Evolutionary conservation across 805 yeast genomes (phyloP).

Genomic region (Kazachstania viticola): DNA sequence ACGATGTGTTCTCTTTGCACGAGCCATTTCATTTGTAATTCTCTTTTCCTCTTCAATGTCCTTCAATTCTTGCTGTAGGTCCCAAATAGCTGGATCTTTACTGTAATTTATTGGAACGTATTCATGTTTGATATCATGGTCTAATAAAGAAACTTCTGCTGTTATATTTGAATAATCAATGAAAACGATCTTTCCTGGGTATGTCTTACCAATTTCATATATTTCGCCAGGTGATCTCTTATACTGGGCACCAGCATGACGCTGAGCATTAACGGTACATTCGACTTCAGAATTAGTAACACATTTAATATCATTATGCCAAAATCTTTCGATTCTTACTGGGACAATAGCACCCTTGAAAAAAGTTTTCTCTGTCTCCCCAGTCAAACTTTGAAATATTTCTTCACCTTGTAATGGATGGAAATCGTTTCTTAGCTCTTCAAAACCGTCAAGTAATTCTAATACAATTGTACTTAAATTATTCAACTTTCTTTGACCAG

Average conservation of each 20-base stretch:
- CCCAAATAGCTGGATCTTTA: slow-evolving; percentile 66
- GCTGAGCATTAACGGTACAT: slow-evolving; percentile 41
- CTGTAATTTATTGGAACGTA: slow-evolving; percentile 28
- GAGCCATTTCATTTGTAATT: slow-evolving; percentile 45
- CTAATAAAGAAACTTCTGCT: slow-evolving; percentile 62
- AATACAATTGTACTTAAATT: slow-evolving; percentile 27
- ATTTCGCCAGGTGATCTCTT: slow-evolving; percentile 36
- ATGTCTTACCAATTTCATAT: slow-evolving; percentile 61
- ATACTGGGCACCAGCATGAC: slow-evolving; percentile 33
- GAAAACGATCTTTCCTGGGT: slow-evolving; percentile 65
- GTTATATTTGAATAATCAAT: slow-evolving; percentile 66
- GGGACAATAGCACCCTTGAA: slow-evolving; percentile 63
- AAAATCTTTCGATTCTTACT: slow-evolving; percentile 48
- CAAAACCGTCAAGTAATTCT: slow-evolving; percentile 80
- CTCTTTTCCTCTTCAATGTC: slow-evolving; percentile 47
- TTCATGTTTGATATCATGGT: slow-evolving; percentile 48
- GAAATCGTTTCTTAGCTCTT: slow-evolving; percentile 70
- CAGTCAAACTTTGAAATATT: slow-evolving; percentile 80
- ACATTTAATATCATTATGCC: slow-evolving; percentile 31
- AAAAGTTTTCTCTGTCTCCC: slow-evolving; percentile 66
- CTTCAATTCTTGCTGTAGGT: slow-evolving; percentile 57
- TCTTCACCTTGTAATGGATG: slow-evolving; percentile 54
- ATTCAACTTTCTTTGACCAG: slow-evolving; percentile 26
- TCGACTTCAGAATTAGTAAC: slow-evolving; percentile 52
- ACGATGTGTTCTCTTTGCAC: slow-evolving; percentile 53